These are phyloP conservation scores for Calonectria multiphialidica DNA, from an alignment of 2,329 filamentous ascomycete genomes.

Conservation along the genomic window DNA sequence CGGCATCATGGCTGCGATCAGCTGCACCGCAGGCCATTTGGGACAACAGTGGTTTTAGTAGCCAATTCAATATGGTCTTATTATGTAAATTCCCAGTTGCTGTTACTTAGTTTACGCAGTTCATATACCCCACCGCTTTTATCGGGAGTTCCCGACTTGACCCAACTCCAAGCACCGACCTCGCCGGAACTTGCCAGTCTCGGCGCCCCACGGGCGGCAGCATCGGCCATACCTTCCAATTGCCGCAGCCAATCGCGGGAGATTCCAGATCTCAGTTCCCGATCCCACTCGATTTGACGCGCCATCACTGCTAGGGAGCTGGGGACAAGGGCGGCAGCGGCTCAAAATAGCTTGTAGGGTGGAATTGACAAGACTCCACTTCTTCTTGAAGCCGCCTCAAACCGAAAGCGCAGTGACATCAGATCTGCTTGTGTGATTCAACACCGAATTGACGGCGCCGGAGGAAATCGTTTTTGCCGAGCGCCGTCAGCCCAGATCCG, in stretches of 20 bases:
- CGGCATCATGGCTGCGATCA: too few species aligned
- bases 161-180: not conserved
- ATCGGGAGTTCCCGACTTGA: not conserved
- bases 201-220: not conserved
- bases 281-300: not conserved
- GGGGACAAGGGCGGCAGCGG: not conserved
- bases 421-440: not conserved
- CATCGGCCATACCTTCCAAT: not conserved
- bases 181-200: slow-evolving; percentile 1
- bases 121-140: not conserved
- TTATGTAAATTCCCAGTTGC: too few species aligned
- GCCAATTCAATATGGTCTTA: too few species aligned
- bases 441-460: not conserved
- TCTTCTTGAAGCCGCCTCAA: not conserved
- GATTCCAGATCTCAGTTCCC: not conserved
- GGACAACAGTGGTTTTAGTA: too few species aligned
- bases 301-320: not conserved
- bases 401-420: slow-evolving; percentile 10
- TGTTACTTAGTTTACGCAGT: too few species aligned
- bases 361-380: not conserved
- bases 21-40: too few species aligned
- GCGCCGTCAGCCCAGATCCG: not conserved
- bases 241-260: not conserved
- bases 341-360: slow-evolving; percentile 8
- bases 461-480: not conserved